Evolutionary conservation across 2,329 filamentous ascomycete species (phyloP).

Genomic region (Venturia carpophila): DNA sequence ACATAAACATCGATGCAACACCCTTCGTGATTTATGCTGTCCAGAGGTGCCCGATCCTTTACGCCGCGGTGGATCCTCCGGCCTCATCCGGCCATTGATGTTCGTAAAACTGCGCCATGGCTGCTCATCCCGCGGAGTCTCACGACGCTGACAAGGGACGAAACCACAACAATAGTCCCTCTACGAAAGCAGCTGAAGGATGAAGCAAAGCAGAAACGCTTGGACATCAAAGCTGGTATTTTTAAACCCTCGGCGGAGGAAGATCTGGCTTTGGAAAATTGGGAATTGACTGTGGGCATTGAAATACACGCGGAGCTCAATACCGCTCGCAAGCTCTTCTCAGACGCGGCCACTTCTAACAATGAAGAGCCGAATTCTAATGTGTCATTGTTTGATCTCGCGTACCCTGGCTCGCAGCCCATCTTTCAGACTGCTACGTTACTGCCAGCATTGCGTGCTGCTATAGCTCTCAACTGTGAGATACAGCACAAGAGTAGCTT

Average conservation of each 20-base stretch:
- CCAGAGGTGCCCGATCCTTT: slow-evolving; percentile 7
- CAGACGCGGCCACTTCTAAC: slow-evolving; percentile 42
- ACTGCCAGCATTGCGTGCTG: slow-evolving; percentile 83
- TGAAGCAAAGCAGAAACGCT: slow-evolving; percentile 30
- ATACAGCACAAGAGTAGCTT: slow-evolving; percentile 74
- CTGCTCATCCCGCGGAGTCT: not conserved
- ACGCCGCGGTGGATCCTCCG: not conserved
- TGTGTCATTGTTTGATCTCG: slow-evolving; percentile 80
- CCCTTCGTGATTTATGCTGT: slow-evolving; percentile 10
- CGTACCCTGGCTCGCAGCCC: slow-evolving; percentile 83
- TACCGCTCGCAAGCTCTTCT: slow-evolving; percentile 83
- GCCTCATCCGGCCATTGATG: not conserved
- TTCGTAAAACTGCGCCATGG: not conserved
- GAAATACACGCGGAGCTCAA: slow-evolving; percentile 97
- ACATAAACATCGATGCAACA: not conserved
- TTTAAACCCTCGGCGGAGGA: slow-evolving; percentile 18
- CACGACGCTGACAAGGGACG: not conserved
- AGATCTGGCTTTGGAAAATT: slow-evolving; percentile 44
- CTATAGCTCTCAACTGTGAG: slow-evolving; percentile 72
- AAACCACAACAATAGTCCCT: slow-evolving; percentile 20
- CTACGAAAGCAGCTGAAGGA: slow-evolving; percentile 37
- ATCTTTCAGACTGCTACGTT: slow-evolving; percentile 74
- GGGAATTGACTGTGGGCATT: slow-evolving; percentile 93
- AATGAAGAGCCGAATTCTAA: slow-evolving; percentile 61
- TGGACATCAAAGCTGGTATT: slow-evolving; percentile 19